Base-by-base conservation (phyloP, 306 rosid species). In the Ormosia emarginata region DNA sequence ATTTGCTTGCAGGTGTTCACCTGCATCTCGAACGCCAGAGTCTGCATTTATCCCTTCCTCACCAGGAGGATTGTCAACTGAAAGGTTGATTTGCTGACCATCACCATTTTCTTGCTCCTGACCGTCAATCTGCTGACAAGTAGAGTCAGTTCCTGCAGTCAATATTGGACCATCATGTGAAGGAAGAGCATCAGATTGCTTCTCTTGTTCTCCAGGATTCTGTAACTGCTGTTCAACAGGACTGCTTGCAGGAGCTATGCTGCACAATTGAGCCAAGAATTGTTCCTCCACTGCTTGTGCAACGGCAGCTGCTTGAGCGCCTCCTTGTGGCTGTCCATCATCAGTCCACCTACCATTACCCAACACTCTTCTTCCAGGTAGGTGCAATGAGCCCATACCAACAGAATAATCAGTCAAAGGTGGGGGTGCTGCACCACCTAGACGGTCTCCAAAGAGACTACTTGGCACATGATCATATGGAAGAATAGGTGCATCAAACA, bases 331-430 rank as follows among this genome's bases (percentile, higher is more conserved):
- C 81, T 87, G 99, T 53, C 99, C 99, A 85, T 93, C 99, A 93
- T 93, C 98, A 50, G 99, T 95, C 99, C 99, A 95, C 81, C 99
- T 92, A 74, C 99, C 96, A 81, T 91, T 90, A 74, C 94, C 91
- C 40, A 83, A 82, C 74, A 94, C 98, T 87, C 99, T 90, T 75
- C 97, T 88, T 70, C 97, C 97, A 8, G 92, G 88, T 66, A 95
- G 85, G 67, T 89, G 97, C 90, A 92, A 83, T 3, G 99, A 92
- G 71, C 93, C 94, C 94, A 95, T 90, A 58, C 99, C 99, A 55
- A 92, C 94, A 82, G 99, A 90, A 91, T 92, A 95, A 85, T 95
- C 98, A 73, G 98, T 90, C 87, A 92, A 83, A 43, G 98, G 99
- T 39, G 98, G 97, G 8, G 97, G 99, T 29, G 97, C 98, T n/a